Evolutionary conservation across 495 filamentous ascomycete species (phyloP), one percentile per base, ranked within the genome.

Genomic region (Pyrenopolyporus hunteri): DNA sequence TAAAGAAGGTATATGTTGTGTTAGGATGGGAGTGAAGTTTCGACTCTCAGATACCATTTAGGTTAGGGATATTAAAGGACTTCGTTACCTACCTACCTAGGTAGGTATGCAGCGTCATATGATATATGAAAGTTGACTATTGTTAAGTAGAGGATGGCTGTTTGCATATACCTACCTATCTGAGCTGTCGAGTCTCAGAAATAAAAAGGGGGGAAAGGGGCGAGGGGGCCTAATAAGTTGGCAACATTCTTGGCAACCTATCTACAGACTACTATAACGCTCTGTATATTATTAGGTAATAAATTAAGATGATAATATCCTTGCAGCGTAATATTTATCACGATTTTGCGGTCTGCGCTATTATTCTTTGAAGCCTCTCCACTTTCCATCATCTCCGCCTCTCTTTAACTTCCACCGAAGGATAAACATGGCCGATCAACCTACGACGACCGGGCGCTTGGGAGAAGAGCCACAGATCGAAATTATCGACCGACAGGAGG

Each of bases 1-100:
- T 59, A 11, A 43, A 7, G 37, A 65, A 28, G 10, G 20, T 55
- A 39, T 54, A 36, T 22, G 35, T 35, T 1, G 19, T 50, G 32
- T 64, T 40, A 48, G 60, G 60, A 19, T 58, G 60, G 60, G 54
- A 64, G 9, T 64, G 20, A 54, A 54, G 16, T 42, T n/a, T n/a
- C n/a, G n/a, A n/a, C n/a, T n/a, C n/a, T n/a, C n/a, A n/a, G n/a
- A n/a, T n/a, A n/a, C n/a, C n/a, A n/a, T n/a, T n/a, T n/a, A n/a
- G n/a, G n/a, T n/a, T n/a, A n/a, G n/a, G n/a, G n/a, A n/a, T n/a
- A n/a, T n/a, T n/a, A n/a, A n/a, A n/a, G n/a, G n/a, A n/a, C n/a
- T n/a, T n/a, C n/a, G n/a, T n/a, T n/a, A n/a, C n/a, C n/a, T n/a
- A n/a, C n/a, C n/a, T n/a, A n/a, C n/a, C n/a, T n/a, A n/a, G n/a